These are phyloP conservation scores for Floccularia luteovirens DNA, from an alignment of 768 basidiomycete species.

Conservation along the genomic window DNA sequence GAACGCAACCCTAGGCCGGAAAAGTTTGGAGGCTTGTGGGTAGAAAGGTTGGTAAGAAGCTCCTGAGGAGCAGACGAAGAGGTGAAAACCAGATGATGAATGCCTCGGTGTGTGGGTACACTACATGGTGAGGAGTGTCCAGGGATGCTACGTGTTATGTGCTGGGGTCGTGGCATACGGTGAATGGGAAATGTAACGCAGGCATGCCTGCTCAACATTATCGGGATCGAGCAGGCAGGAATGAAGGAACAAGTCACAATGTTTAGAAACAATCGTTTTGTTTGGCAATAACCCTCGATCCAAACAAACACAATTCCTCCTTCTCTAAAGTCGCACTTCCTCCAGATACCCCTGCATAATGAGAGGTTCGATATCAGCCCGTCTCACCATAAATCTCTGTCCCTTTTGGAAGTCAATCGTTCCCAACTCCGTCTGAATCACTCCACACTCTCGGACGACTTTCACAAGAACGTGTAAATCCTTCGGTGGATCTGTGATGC, in stretches of 20 bases:
- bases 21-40: constrained; percentile 6
- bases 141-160: background rate
- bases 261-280: constrained; percentile 10
- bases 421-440: constrained; percentile 88
- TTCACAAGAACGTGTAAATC: constrained; percentile 85
- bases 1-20: constrained; percentile 27
- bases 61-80: constrained; percentile 2
- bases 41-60: background rate
- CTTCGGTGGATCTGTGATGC: constrained; percentile 77
- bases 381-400: constrained; percentile 80
- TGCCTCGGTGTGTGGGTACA: constrained; percentile 3
- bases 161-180: constrained; percentile 1
- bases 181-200: background rate
- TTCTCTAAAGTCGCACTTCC: constrained; percentile 44
- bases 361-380: constrained; percentile 88
- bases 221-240: constrained; percentile 5
- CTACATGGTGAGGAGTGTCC: background rate
- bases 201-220: constrained; percentile 16
- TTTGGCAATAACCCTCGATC: constrained; percentile 11
- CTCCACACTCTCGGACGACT: constrained; percentile 85
- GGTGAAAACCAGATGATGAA: background rate
- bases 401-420: constrained; percentile 88
- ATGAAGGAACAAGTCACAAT: constrained; percentile 3
- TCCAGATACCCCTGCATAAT: constrained; percentile 92
- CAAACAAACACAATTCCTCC: constrained; percentile 11